Conservation (phyloP, 2,329 filamentous ascomycete genomes). For the Trichoderma aggressivum region DNA sequence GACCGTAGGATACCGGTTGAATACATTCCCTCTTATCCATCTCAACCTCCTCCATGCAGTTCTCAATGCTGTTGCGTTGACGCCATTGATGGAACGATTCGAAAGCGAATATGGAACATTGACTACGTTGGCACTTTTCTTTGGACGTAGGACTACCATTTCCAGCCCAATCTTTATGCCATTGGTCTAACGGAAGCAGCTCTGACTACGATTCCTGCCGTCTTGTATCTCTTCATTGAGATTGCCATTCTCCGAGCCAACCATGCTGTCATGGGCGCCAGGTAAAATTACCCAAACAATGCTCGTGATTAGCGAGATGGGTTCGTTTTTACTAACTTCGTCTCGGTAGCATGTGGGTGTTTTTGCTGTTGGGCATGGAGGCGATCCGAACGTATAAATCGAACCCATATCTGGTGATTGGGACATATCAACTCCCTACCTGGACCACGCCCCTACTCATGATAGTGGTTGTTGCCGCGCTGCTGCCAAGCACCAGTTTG, state of each 20-base stretch:
- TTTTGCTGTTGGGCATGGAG: constrained; percentile 80
- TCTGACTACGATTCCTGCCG: constrained; percentile 75
- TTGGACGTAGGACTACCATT: constrained; percentile 70
- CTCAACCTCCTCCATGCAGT: constrained; percentile 74
- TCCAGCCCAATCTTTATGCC: not conserved
- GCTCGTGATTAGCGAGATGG: not conserved
- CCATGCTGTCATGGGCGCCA: constrained; percentile 74
- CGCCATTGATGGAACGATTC: constrained; percentile 89
- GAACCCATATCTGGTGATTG: constrained; percentile 72
- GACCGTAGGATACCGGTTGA: constrained; percentile 79
- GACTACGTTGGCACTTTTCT: constrained; percentile 80
- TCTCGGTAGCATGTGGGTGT: constrained; percentile 76
- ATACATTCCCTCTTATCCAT: constrained; percentile 89
- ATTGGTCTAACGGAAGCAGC: constrained; percentile 44
- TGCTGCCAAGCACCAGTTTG: constrained; percentile 79
- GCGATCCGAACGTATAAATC: constrained; percentile 79
- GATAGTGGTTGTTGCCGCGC: constrained; percentile 68
- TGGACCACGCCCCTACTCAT: constrained; percentile 85
- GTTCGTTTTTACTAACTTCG: not conserved
- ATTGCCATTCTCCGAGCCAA: constrained; percentile 67
- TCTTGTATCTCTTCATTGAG: constrained; percentile 77
- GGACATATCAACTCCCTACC: constrained; percentile 71
- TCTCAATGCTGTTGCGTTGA: constrained; percentile 74
- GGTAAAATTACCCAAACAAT: constrained; percentile 48
- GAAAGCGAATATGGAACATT: constrained; percentile 90